These are phyloP conservation scores for Exophiala alcalophila DNA, from an alignment of 2,329 filamentous ascomycete genomes.

Conservation along the genomic window DNA sequence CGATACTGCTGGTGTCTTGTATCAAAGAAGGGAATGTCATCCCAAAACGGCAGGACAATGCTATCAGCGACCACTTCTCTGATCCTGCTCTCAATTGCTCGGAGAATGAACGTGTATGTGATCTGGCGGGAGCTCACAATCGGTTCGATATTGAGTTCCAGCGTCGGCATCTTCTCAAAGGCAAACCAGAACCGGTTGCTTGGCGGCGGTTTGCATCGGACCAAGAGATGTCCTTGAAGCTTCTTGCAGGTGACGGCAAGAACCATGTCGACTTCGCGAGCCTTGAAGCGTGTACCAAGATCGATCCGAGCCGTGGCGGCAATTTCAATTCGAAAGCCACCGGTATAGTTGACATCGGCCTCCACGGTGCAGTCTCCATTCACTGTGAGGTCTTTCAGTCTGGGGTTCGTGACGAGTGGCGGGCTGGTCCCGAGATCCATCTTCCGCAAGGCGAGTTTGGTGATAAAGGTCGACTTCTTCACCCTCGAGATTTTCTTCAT, in stretches of 20 bases:
- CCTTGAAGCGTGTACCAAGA: slow-evolving; percentile 81
- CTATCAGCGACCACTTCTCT: slow-evolving; percentile 92
- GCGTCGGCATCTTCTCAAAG: slow-evolving; percentile 88
- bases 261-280: slow-evolving; percentile 82
- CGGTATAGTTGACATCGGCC: slow-evolving; percentile 82
- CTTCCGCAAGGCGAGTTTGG: slow-evolving; percentile 73
- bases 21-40: slow-evolving; percentile 86
- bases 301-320: slow-evolving; percentile 92
- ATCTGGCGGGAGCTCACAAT: slow-evolving; percentile 95
- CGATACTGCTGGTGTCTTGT: slow-evolving; percentile 75
- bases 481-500: slow-evolving; percentile 95
- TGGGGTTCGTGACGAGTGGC: slow-evolving; percentile 83
- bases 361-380: slow-evolving; percentile 88
- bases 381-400: slow-evolving; percentile 82
- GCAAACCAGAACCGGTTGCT: slow-evolving; percentile 96
- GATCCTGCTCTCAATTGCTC: slow-evolving; percentile 91
- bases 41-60: slow-evolving; percentile 89
- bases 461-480: slow-evolving; percentile 86
- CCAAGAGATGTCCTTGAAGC: slow-evolving; percentile 76
- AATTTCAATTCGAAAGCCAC: slow-evolving; percentile 84
- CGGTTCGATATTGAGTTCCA: slow-evolving; percentile 91
- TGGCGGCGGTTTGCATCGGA: slow-evolving; percentile 89
- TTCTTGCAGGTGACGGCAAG: slow-evolving; percentile 81
- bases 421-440: slow-evolving; percentile 85
- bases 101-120: slow-evolving; percentile 85